Conservation (phyloP, 768 basidiomycete genomes). For the Tremella yokohamensis region DNA sequence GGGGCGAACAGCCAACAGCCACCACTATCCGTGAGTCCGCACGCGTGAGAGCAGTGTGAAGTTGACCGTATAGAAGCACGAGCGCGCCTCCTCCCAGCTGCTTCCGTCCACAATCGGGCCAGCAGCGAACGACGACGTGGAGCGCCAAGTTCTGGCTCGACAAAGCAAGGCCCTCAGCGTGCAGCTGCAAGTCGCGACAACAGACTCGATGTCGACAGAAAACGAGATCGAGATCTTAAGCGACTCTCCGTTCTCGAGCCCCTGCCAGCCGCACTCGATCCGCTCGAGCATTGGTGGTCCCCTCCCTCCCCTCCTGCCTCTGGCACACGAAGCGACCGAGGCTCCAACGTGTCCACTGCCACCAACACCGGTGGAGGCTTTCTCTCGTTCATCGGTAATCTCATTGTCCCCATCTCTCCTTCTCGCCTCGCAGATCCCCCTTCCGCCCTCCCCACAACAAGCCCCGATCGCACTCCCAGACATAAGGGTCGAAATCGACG, state of each 20-base stretch:
- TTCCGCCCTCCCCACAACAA: background rate
- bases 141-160: background rate
- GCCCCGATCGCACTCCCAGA: background rate
- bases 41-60: background rate
- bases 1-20: background rate
- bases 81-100: background rate
- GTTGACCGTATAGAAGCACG: background rate
- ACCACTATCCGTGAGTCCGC: background rate
- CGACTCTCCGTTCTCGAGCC: constrained; percentile 31
- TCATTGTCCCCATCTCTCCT: constrained; percentile 22
- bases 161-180: background rate
- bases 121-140: constrained; percentile 1
- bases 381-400: constrained; percentile 22
- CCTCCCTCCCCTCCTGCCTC: background rate
- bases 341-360: constrained; percentile 25
- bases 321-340: background rate
- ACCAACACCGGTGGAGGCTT: constrained; percentile 22
- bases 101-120: background rate
- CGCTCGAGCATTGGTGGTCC: constrained; percentile 11
- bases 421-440: background rate
- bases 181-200: too few relatives aligned
- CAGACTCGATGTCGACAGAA: too few relatives aligned
- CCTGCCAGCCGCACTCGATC: constrained; percentile 7
- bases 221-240: constrained; percentile 4
- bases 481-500: background rate